Conservation (phyloP, 306 rosid genomes). For the Casuarina equisetifolia region DNA sequence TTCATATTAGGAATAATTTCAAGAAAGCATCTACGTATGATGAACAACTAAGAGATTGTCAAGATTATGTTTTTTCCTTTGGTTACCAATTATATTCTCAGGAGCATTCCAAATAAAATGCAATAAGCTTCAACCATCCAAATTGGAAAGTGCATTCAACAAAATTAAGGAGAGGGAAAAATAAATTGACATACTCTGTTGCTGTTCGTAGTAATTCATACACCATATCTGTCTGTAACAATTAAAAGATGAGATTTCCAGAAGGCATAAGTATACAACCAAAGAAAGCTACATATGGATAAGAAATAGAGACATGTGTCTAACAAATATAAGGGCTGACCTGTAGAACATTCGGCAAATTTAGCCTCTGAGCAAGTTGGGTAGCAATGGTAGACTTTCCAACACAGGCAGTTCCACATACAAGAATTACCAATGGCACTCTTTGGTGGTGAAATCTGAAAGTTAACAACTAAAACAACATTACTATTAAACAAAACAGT, state of each 20-base stretch:
- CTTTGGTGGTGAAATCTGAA: conserved; percentile 94
- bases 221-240: conserved; percentile 92
- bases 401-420: conserved; percentile 96
- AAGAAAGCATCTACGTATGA: not conserved
- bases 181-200: conserved; percentile 72
- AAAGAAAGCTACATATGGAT: not conserved
- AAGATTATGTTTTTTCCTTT: not conserved
- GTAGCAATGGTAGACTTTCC: conserved; percentile 98
- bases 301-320: conserved; percentile 10
- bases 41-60: not conserved
- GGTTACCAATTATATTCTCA: not conserved
- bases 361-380: conserved; percentile 94
- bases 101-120: conserved; percentile 4
- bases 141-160: not conserved
- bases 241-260: conserved; percentile 33
- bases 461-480: conserved; percentile 25
- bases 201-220: conserved; percentile 93
- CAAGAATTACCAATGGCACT: conserved; percentile 93
- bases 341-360: conserved; percentile 96
- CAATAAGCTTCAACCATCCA: conserved; percentile 17
- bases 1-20: not conserved
- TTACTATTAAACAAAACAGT: not conserved
- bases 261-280: conserved; percentile 20
- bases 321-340: conserved; percentile 34
- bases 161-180: conserved; percentile 3